A percentile compares a stretch with the other conserved stretches of the same genome.
These are phyloP conservation scores for Podospora tetraspora DNA, from an alignment of 495 filamentous ascomycete genomes.

Conservation along the genomic window DNA sequence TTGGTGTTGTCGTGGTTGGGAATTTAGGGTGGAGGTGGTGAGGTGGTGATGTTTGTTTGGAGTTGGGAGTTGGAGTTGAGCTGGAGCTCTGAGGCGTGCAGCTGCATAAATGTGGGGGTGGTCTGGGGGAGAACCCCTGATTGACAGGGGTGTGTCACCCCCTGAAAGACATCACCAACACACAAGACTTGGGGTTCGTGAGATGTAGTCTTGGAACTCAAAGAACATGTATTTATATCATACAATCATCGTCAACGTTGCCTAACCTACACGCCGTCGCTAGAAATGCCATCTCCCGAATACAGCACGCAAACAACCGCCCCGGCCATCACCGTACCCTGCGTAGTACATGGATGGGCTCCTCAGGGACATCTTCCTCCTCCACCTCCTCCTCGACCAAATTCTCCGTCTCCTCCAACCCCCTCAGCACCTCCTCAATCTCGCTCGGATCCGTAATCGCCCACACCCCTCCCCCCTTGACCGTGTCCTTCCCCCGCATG, in stretches of 20 bases:
- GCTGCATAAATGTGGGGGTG: slow-evolving; percentile 5
- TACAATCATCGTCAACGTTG: not conserved
- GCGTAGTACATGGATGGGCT: not conserved
- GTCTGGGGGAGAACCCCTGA: not conserved
- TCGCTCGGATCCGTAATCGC: slow-evolving; percentile 81
- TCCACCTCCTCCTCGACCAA: slow-evolving; percentile 40
- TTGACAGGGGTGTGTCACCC: not conserved
- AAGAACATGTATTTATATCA: not conserved
- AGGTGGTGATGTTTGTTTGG: not conserved
- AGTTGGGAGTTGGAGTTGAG: slow-evolving; percentile 7
- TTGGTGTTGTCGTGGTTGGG: not conserved
- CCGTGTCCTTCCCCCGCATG: slow-evolving; percentile 66
- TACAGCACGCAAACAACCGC: not conserved
- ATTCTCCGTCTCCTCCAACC: slow-evolving; percentile 66
- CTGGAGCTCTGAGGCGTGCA: not conserved
- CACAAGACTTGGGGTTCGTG: too few relatives aligned
- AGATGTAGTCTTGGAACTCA: not conserved
- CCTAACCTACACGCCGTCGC: not conserved
- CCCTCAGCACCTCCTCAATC: slow-evolving; percentile 67
- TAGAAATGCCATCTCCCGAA: not conserved
- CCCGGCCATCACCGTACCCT: not conserved
- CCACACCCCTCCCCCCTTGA: slow-evolving; percentile 89
- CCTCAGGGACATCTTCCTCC: not conserved
- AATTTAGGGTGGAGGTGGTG: not conserved
- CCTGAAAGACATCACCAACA: not conserved